Percentiles rank a stretch among this genome's conserved stretches.
Conservation (phyloP, 2,329 filamentous ascomycete genomes). For the Fusarium secorum region DNA sequence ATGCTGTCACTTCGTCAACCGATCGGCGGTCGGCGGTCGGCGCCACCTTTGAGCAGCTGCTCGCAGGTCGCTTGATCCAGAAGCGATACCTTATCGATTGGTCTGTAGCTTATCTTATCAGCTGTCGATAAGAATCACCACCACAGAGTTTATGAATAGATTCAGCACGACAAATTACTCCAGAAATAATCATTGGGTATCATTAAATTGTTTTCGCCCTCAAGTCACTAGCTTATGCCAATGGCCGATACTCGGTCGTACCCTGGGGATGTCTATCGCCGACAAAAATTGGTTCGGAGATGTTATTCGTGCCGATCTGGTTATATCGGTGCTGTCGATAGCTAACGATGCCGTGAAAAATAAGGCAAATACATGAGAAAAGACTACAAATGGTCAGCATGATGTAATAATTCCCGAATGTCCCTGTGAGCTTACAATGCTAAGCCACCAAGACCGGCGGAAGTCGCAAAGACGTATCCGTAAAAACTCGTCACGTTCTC, state of each 20-base stretch:
- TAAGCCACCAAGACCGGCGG: slow-evolving; percentile 52
- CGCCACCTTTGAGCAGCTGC: neutral
- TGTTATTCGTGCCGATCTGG: slow-evolving; percentile 9
- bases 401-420: accelerated
- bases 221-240: neutral
- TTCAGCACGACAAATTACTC: neutral
- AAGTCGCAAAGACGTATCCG: slow-evolving; percentile 46
- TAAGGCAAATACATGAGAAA: slow-evolving; percentile 52
- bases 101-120: neutral
- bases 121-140: neutral
- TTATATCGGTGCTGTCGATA: slow-evolving; percentile 52
- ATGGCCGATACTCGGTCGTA: neutral
- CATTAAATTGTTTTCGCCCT: neutral
- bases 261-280: neutral
- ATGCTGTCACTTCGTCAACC: neutral
- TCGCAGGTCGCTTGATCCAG: neutral
- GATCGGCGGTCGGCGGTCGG: neutral
- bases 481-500: slow-evolving; percentile 22
- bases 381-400: slow-evolving; percentile 43
- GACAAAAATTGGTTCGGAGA: neutral
- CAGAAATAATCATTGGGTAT: neutral
- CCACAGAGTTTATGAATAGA: neutral
- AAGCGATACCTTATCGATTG: too few relatives aligned
- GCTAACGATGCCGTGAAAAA: slow-evolving; percentile 52
- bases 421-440: slow-evolving; percentile 51